These are phyloP conservation scores for Arthrobotrys pseudoclavata DNA, from an alignment of 2,329 filamentous ascomycete species.

Conservation along the genomic window DNA sequence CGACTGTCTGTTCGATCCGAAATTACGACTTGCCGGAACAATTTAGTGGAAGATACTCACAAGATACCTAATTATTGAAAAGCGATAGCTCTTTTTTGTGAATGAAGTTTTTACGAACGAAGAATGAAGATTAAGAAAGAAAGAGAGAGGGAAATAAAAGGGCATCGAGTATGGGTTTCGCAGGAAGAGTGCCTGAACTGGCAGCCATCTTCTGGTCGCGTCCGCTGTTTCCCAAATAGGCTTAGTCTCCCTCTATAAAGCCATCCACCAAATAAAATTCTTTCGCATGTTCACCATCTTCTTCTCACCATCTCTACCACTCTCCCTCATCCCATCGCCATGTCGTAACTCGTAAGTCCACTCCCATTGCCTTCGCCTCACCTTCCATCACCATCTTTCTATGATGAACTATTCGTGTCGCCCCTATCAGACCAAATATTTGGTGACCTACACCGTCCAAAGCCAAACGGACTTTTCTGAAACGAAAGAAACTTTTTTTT, in stretches of 20 bases:
- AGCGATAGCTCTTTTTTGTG: too few relatives aligned
- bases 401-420: slow-evolving; percentile 61
- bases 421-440: slow-evolving; percentile 58
- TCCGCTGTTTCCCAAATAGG: slow-evolving; percentile 4
- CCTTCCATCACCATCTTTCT: neutral
- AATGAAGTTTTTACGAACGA: too few relatives aligned
- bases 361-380: neutral
- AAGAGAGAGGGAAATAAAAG: too few relatives aligned
- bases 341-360: neutral
- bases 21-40: too few relatives aligned
- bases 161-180: too few relatives aligned
- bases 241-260: neutral
- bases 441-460: slow-evolving; percentile 60
- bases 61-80: too few relatives aligned
- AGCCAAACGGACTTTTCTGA: slow-evolving; percentile 60
- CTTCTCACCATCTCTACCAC: neutral
- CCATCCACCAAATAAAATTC: slow-evolving; percentile 5
- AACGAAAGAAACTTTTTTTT: slow-evolving; percentile 8
- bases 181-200: too few relatives aligned
- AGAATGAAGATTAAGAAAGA: too few relatives aligned
- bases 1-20: too few relatives aligned
- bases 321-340: neutral
- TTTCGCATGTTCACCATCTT: neutral
- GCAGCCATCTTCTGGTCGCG: neutral
- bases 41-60: too few relatives aligned